Percentiles rank a stretch among this genome's conserved stretches.
phyloP scores from a whole-genome alignment of 257 asterid genomes.

The Galeopsis tetrahit region DNA sequence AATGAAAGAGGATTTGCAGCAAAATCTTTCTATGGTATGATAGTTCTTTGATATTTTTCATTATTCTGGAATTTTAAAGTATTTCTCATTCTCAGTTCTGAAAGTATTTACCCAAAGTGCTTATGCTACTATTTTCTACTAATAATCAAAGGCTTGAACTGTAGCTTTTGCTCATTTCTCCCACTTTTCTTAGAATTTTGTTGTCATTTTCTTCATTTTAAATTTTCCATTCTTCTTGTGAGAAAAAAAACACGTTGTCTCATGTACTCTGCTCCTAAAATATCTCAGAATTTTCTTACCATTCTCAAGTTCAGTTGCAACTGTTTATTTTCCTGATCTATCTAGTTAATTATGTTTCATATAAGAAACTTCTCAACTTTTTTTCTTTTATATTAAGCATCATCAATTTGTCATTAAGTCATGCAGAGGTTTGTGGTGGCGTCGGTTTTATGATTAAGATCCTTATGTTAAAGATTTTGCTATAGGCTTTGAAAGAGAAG shows the following conservation, averaged over 20 bases:
- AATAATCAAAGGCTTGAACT: conserved; percentile 20
- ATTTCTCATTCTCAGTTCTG: conserved; percentile 13
- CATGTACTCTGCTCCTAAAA: conserved; percentile 13
- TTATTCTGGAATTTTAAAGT: not conserved
- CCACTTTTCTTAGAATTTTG: conserved; percentile 21
- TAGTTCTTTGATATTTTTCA: conserved; percentile 20
- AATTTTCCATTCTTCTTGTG: conserved; percentile 17
- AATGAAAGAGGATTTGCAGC: conserved; percentile 64
- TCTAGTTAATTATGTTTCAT: conserved; percentile 2
- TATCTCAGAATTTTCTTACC: conserved; percentile 8
- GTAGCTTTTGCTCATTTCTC: conserved; percentile 26
- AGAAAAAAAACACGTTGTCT: conserved; percentile 4
- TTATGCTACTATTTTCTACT: conserved; percentile 17
- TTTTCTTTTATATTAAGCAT: not conserved
- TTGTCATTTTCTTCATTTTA: conserved; percentile 22
- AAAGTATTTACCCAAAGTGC: conserved; percentile 15
- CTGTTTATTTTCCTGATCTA: conserved; percentile 13
- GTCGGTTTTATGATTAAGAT: conserved; percentile 23
- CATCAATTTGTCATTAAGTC: not conserved
- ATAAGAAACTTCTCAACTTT: conserved; percentile 22
- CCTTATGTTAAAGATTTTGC: conserved; percentile 35
- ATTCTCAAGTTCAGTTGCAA: conserved; percentile 27
- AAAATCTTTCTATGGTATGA: conserved; percentile 64
- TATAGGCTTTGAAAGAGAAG: conserved; percentile 72
- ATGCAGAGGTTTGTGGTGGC: conserved; percentile 22